Percentiles rank a stretch among this genome's conserved stretches.
Evolutionary conservation across 768 basidiomycete genomes (phyloP).

Genomic region (Xerocomellus chrysenteron): DNA sequence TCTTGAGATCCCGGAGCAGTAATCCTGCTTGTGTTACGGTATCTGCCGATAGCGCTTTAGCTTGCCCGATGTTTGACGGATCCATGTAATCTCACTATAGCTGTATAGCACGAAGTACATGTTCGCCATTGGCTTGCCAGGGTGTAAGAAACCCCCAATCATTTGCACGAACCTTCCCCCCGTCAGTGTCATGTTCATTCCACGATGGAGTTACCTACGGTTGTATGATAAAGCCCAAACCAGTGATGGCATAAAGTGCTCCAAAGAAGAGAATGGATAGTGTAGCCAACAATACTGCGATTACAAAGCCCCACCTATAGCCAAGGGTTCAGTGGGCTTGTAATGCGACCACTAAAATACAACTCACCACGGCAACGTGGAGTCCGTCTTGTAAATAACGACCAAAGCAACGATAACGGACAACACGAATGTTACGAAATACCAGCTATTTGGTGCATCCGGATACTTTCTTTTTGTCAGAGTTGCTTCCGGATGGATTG

Average conservation of each 20-base stretch:
- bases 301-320: slow-evolving; percentile 46
- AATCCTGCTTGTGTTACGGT: slow-evolving; percentile 50
- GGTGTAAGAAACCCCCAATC: slow-evolving; percentile 36
- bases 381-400: slow-evolving; percentile 52
- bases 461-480: slow-evolving; percentile 28
- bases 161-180: slow-evolving; percentile 35
- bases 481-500: slow-evolving; percentile 14
- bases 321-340: not conserved
- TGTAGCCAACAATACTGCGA: slow-evolving; percentile 49
- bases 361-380: slow-evolving; percentile 51
- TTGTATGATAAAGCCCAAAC: slow-evolving; percentile 23
- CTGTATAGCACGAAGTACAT: slow-evolving; percentile 46
- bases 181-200: not conserved
- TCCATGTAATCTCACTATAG: slow-evolving; percentile 37
- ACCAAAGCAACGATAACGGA: slow-evolving; percentile 52
- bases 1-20: slow-evolving; percentile 58
- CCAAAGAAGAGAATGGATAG: slow-evolving; percentile 56
- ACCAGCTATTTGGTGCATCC: slow-evolving; percentile 38
- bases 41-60: slow-evolving; percentile 37
- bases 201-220: slow-evolving; percentile 18
- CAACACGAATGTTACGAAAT: slow-evolving; percentile 22
- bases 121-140: slow-evolving; percentile 44
- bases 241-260: slow-evolving; percentile 54
- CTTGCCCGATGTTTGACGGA: slow-evolving; percentile 41
- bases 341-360: not conserved